Base-by-base conservation (phyloP, 805 yeast genomes). In the Wickerhamomyces kurtzmanii region DNA sequence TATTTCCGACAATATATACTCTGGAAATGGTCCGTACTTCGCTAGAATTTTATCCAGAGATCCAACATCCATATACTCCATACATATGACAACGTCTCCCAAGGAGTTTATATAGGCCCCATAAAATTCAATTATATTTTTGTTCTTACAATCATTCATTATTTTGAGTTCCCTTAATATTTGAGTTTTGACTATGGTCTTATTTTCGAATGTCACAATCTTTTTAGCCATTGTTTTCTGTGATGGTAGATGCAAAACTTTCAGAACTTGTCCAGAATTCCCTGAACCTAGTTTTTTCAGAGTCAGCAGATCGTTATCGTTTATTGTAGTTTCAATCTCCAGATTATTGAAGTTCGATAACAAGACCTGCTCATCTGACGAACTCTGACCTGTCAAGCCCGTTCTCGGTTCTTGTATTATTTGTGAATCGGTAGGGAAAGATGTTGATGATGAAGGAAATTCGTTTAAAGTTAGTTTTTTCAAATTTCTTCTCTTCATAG, bases 1-100 rank as follows among this genome's bases (percentile, higher is more conserved):
- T 16, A 87, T 71, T 43, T 79, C 80, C 27, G 79, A 75, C 15
- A 89, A 60, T 30, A 84, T 75, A 28, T 61, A 57, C 36, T 79
- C 80, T 3, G 82, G 79, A 20, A 82, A 61, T 9, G 76, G 73
- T 5, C 86, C 85, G 24, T 65, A 55, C 5, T 63, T 51, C 31
- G 67, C 65, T 36, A 77, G 57, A 15, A 89, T 77, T 36, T 82
- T 75, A 49, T 91, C 97, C 20, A 89, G 61, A 0, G 96, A 85
- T 0, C 95, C 89, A 53, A 96, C 83, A 53, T 89, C 94, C 72
- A 89, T 83, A 54, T 83, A 87, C 54, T 89, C 97, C 94, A 87
- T 86, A 49, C 94, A 80, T 35, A 91, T 81, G 10, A 85, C 78
- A 12, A 91, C 87, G 23, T 12, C n/a, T 28, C 23, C 4, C 20